Conservation (phyloP, 176 grass and related monocot species). For the Aechmea fasciata region DNA sequence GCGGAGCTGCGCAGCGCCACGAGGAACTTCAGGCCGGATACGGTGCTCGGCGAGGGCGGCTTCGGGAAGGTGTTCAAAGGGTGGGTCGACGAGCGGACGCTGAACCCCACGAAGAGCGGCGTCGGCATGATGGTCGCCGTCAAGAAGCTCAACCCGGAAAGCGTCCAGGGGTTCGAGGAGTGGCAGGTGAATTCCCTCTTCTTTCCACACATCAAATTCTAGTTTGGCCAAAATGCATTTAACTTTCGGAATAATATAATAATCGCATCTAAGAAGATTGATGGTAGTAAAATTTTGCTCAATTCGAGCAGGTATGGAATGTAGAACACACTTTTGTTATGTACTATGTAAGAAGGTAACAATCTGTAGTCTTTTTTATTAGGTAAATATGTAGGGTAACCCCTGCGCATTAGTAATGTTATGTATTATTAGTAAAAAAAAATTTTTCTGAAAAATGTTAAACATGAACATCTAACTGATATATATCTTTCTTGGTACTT, state of each 20-base stretch:
- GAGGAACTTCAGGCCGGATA: slow-evolving; percentile 60
- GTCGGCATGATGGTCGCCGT: slow-evolving; percentile 46
- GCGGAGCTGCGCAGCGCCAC: slow-evolving; percentile 50
- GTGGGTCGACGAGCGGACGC: slow-evolving; percentile 65
- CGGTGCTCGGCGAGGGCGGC: slow-evolving; percentile 63
- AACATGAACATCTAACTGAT: not conserved
- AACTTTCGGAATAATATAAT: not conserved
- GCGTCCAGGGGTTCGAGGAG: slow-evolving; percentile 75
- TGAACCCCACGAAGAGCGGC: slow-evolving; percentile 43
- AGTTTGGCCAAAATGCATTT: too few species aligned
- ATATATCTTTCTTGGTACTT: slow-evolving; percentile 6
- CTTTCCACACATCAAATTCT: too few species aligned
- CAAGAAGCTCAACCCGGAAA: slow-evolving; percentile 89
- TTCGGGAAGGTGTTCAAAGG: slow-evolving; percentile 95
- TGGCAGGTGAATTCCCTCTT: slow-evolving; percentile 49
- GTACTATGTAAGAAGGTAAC: too few species aligned
- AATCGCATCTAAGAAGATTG: too few species aligned
- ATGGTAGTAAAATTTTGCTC: too few species aligned
- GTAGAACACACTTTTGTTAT: too few species aligned
- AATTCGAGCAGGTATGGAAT: too few species aligned
- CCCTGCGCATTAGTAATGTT: too few species aligned
- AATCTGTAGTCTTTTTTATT: too few species aligned
- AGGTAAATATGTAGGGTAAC: too few species aligned
- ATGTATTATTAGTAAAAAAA: too few species aligned
- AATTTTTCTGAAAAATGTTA: not conserved